Percentiles rank a stretch among this genome's conserved stretches.
Evolutionary conservation across 2,329 filamentous ascomycete genomes (phyloP).

Genomic region (Colletotrichum sp.): DNA sequence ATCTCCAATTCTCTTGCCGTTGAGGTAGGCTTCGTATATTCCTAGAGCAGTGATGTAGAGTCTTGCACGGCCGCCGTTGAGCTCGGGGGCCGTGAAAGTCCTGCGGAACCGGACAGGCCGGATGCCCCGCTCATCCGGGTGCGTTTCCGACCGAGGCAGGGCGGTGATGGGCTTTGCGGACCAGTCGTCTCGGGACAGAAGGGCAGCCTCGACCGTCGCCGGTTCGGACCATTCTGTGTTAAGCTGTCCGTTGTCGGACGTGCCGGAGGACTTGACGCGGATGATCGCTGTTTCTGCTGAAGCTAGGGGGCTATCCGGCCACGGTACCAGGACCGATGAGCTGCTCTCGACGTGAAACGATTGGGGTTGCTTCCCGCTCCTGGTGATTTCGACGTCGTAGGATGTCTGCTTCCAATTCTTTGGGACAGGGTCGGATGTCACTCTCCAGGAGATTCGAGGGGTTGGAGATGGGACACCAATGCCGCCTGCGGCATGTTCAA

Average conservation of each 20-base stretch:
- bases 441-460: constrained; percentile 24
- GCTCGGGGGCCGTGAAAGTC: neutral
- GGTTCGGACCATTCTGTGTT: constrained; percentile 3
- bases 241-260: neutral
- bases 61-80: constrained; percentile 21
- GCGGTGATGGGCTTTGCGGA: constrained; percentile 5
- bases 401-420: constrained; percentile 19
- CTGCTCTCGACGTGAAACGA: neutral
- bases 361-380: neutral
- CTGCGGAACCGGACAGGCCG: constrained; percentile 13
- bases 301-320: constrained; percentile 25
- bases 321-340: constrained; percentile 13
- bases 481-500: constrained; percentile 24
- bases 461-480: constrained; percentile 13
- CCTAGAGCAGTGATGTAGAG: constrained; percentile 42
- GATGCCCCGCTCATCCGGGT: neutral
- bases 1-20: constrained; percentile 36
- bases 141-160: neutral
- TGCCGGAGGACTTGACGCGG: constrained; percentile 31
- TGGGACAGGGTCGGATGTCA: neutral
- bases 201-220: neutral
- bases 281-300: constrained; percentile 31
- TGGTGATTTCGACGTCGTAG: constrained; percentile 24
- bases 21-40: constrained; percentile 42
- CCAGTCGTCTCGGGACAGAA: neutral